Percentiles rank a stretch among this genome's conserved stretches.
phyloP scores from a whole-genome alignment of 208 protist species.

The Trypanosoma melophagium region DNA sequence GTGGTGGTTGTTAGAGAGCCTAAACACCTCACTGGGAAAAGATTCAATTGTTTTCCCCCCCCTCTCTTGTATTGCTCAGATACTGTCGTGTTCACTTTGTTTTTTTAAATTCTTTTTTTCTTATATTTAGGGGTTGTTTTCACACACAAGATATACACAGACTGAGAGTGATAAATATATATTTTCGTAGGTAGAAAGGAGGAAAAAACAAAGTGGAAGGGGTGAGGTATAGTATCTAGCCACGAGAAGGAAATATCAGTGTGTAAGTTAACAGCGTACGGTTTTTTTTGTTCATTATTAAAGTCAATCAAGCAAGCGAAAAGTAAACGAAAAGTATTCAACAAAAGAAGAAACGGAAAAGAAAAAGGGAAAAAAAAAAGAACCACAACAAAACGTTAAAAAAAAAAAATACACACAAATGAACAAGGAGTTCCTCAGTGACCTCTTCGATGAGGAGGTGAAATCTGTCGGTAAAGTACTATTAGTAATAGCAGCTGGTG shows the following conservation, averaged over 20 bases:
- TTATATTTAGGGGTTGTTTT: conserved; percentile 9
- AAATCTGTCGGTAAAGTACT: conserved; percentile 40
- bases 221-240: too few species aligned
- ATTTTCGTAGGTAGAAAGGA: too few species aligned
- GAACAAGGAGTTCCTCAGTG: conserved; percentile 14
- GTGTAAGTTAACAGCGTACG: too few species aligned
- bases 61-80: not conserved
- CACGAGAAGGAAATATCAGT: too few species aligned
- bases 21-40: too few species aligned
- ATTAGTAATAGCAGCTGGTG: conserved; percentile 34
- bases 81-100: conserved; percentile 11
- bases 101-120: conserved; percentile 22
- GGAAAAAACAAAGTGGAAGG: too few species aligned
- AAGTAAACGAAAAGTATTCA: not conserved
- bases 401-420: conserved; percentile 12
- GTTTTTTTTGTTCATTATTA: too few species aligned
- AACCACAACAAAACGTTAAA: not conserved
- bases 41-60: too few species aligned
- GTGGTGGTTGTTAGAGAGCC: too few species aligned
- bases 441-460: conserved; percentile 34
- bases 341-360: not conserved
- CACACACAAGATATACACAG: too few species aligned
- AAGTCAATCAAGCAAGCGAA: too few species aligned
- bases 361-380: conserved; percentile 12
- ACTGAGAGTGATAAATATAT: too few species aligned